A percentile compares a stretch with the other conserved stretches of the same genome.
phyloP scores from a whole-genome alignment of 768 basidiomycete genomes.

The Panus rudis region DNA sequence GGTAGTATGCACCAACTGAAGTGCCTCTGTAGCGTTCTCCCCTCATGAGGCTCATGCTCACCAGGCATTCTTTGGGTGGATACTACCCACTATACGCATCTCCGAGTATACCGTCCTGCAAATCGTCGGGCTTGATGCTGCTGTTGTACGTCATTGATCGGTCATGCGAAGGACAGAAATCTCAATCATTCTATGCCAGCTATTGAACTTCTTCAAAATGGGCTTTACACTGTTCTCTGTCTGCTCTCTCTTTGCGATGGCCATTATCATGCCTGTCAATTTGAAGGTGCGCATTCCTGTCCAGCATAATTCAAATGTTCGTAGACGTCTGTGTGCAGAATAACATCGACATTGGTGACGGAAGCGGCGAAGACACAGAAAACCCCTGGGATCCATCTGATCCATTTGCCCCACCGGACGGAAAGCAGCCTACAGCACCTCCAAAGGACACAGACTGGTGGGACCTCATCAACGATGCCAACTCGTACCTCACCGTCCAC shows the following conservation, averaged over 20 bases:
- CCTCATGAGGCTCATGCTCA: constrained; percentile 89
- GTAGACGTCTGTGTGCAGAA: constrained; percentile 36
- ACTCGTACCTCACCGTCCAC: constrained; percentile 83
- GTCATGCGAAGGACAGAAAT: not conserved
- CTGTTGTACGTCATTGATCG: constrained; percentile 63
- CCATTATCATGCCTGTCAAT: constrained; percentile 93
- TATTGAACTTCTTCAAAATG: constrained; percentile 94
- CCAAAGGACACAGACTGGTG: constrained; percentile 59
- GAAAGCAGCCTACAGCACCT: not conserved
- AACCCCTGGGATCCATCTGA: constrained; percentile 41
- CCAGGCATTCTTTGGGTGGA: constrained; percentile 91
- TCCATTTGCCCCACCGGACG: constrained; percentile 17
- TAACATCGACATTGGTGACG: constrained; percentile 63
- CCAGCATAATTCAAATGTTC: not conserved
- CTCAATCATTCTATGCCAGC: constrained; percentile 34
- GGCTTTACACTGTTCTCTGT: constrained; percentile 86
- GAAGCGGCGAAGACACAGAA: constrained; percentile 29
- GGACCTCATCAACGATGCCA: constrained; percentile 85
- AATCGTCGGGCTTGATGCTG: constrained; percentile 95
- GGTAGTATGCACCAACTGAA: constrained; percentile 6
- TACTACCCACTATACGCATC: constrained; percentile 82
- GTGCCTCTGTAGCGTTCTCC: constrained; percentile 63
- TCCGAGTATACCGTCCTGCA: constrained; percentile 93
- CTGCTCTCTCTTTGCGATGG: constrained; percentile 73
- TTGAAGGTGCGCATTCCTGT: constrained; percentile 56